Base-by-base conservation (phyloP, 306 rosid genomes). In the Mimosa pudica region DNA sequence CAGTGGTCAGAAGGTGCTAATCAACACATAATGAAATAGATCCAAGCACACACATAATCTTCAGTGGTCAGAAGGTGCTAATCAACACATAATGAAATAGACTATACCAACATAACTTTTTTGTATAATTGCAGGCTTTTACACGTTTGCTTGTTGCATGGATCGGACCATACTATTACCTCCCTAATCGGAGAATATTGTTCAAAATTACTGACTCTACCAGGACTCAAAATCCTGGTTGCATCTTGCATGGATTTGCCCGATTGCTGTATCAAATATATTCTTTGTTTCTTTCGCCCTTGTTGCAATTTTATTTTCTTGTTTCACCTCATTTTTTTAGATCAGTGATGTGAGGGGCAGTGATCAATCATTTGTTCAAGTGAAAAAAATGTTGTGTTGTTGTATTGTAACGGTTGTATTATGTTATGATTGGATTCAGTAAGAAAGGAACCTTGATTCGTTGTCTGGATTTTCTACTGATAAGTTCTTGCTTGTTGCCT, bases 121-220 rank as follows among this genome's bases (percentile, higher is more conserved):
- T 66, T 66, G 36, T n/a, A 17, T 67, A 7, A n/a, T 67, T 41
- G 51, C 72, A 67, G 72, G 72, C 51, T 41, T 42, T 67, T 38
- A 65, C 6, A 65, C 36, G 7, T 54, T 24, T 36, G 70, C 24
- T 36, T 65, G n/a, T n/a, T 47, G 6, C 36, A 9, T 36, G 8
- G 48, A 24, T 13, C 38, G 10, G 5, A 6, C 48, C 8, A 16
- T 20, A 41, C 48, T 17, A 3, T 54, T 54, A 24, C 61, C 24
- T 52, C 16, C 70, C 24, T 41, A 7, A 41, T 41, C 32, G 16
- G 6, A 65, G 16, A 65, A 65, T 33, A 13, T 36, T 65, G 70
- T 65, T 64, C 8, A 65, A 65, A 36, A 17, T 36, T 54, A 14
- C 10, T 36, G 47, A 36, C 38, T 17, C 6, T 54, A 36, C 38